Percentiles rank a stretch among this genome's conserved stretches.
Evolutionary conservation across 148 eudicot species (phyloP).

Genomic region (Nyssa sinensis): DNA sequence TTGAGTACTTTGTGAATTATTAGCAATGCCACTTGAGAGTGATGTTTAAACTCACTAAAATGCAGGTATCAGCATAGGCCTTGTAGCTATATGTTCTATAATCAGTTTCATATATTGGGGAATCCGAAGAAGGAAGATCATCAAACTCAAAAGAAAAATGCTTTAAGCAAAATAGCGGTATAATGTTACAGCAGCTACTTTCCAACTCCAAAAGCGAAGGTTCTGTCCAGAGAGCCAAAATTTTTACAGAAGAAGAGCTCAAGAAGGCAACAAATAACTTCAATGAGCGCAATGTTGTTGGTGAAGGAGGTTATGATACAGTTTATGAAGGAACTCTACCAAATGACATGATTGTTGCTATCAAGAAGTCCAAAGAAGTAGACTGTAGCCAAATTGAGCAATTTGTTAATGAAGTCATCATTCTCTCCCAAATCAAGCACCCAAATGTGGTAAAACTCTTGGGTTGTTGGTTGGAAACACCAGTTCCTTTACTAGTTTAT

Average conservation of each 20-base stretch:
- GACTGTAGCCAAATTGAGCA: neutral
- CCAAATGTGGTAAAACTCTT: neutral
- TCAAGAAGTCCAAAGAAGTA: neutral
- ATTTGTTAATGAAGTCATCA: neutral
- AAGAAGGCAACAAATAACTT: neutral
- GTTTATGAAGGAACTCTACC: neutral
- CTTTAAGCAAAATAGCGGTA: neutral
- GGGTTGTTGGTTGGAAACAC: constrained; percentile 7
- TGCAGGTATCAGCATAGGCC: neutral
- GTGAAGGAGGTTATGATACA: neutral
- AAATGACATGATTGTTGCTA: neutral
- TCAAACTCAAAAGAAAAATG: neutral
- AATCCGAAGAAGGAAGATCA: neutral
- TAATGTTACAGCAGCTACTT: neutral
- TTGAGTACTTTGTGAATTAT: too few species aligned
- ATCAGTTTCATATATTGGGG: neutral
- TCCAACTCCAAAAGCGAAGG: neutral
- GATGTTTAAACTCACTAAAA: neutral
- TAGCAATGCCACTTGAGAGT: neutral
- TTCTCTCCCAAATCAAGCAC: neutral
- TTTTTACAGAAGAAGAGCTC: neutral
- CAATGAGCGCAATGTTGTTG: neutral
- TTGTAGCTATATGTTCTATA: neutral
- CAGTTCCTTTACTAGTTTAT: constrained; percentile 13
- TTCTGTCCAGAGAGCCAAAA: neutral